Base-by-base conservation (phyloP, 2,329 filamentous ascomycete genomes). In the Rhexocercosporidium sp. region DNA sequence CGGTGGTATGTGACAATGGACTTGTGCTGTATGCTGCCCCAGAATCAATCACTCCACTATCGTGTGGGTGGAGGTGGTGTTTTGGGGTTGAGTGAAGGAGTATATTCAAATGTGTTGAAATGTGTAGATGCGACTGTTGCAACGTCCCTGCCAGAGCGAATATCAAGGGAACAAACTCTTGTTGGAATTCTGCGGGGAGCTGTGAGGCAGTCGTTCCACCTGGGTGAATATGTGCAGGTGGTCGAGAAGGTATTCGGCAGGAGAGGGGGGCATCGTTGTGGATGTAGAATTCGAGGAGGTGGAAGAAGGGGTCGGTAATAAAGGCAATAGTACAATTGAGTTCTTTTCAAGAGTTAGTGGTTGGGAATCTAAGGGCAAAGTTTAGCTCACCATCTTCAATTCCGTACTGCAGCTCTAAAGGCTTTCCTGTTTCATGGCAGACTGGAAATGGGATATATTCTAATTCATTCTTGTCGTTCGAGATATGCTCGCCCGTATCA, bases 261-360 rank as follows among this genome's bases (percentile, higher is more conserved):
- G 93, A 90, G 59, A 98, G 85, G 11, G 96, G 96, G 20, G 94
- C 94, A 81, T 99, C 96, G 82, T 92, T 94, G 85, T 98, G 96
- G 79, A 98, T 90, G 85, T 98, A 98, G 85, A 97, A 98, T 82
- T 98, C 92, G 82, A 95, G 90, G 61, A 95, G 86, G 81, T 96
- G 92, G 84, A 93, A 96, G 84, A 94, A 91, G 47, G 91, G 87
- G 78, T 95, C 92, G 75, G 86, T 85, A 74, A 95, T 85, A 80
- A 92, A 86, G 76, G 90, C 83, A 74, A 96, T 89, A 64, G 92
- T 96, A 83, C 92, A 96, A 82, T 95, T 95, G 73, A 93, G 81
- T 78, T 97, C 94, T 81, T 81, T 82, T 16, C 27, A 29, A 18
- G 53, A 41, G 41, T 67, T 51, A 66, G 59, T 61, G 54, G 29